Percentiles rank a stretch among this genome's conserved stretches.
Evolutionary conservation across 2,329 filamentous ascomycete species (phyloP).

Genomic region (Aspergillus glaucus): DNA sequence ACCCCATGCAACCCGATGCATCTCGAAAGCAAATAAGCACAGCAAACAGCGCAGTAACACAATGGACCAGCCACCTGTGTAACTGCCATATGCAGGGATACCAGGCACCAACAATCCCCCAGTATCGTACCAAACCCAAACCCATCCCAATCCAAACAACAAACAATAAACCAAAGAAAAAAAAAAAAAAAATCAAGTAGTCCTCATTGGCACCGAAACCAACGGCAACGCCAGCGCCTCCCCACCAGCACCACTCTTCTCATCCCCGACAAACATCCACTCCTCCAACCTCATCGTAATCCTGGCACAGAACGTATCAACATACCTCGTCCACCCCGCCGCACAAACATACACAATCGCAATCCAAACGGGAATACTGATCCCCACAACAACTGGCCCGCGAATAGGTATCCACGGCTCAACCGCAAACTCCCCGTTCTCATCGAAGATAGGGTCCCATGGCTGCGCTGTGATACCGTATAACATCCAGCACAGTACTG

Average conservation of each 20-base stretch:
- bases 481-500: conserved; percentile 47
- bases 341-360: conserved; percentile 43
- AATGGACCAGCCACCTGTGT: neutral
- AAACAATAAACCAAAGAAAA: neutral
- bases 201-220: conserved; percentile 21
- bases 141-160: neutral
- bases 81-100: neutral
- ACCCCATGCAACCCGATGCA: too few relatives aligned
- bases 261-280: conserved; percentile 41
- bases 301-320: conserved; percentile 46
- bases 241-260: conserved; percentile 20
- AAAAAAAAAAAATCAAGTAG: neutral
- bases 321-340: conserved; percentile 47
- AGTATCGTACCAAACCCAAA: too few relatives aligned
- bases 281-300: conserved; percentile 45
- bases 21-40: neutral
- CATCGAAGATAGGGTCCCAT: conserved; percentile 37
- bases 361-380: conserved; percentile 45
- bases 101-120: too few relatives aligned
- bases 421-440: conserved; percentile 33
- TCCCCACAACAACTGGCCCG: conserved; percentile 32
- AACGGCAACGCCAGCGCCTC: conserved; percentile 14
- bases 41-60: neutral
- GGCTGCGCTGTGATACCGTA: conserved; percentile 46
- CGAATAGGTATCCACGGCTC: conserved; percentile 40